Evolutionary conservation across 352 stramenopile genomes (phyloP), one percentile per base, ranked within the genome.

Genomic region (Phytopythium delawarense): DNA sequence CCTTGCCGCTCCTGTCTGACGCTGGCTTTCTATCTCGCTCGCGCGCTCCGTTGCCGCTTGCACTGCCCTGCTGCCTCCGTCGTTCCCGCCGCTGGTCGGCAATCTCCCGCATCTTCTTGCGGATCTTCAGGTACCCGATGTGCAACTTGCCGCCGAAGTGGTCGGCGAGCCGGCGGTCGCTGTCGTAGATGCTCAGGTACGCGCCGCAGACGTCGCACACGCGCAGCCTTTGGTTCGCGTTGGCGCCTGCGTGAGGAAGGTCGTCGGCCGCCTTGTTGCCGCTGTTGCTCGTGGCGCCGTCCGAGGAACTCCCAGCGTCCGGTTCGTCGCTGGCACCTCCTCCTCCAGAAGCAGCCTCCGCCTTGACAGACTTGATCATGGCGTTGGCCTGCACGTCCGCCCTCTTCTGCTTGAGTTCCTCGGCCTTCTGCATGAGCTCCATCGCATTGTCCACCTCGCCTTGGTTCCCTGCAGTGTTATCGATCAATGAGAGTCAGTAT

Each of bases 141-240:
- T 97, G 91, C 30, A 97, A 68, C 68, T 97, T 97, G 23, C 91
- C 91, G 21, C 85, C 87, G 79, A 94, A 97, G 59, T 97, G 91
- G 50, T 97, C 90, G 2, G 87, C 86, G 13, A 97, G 71, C 18
- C 91, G 83, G 4, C 81, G 81, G 57, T 97, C 91, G 51, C 86
- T 96, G 74, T 97, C 91, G 56, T 93, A 97, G 61, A 97, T 97
- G 61, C 88, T 96, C 28, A 97, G 69, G 65, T 96, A 96, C 5
- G 91, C 89, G 7, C 91, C 91, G 61, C 91, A 97, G 37, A 97
- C 86, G 69, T 97, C 88, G 59, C 91, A 97, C 53, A 97, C 89
- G 21, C 88, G 86, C 13, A 97, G 66, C 63, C 94, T 94, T 54
- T 94, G 81, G 64, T 91, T 89, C 34, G 88, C 82, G 28, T 81